These are phyloP conservation scores for Blastocystis sp. DNA, from an alignment of 352 stramenopile species.

Conservation along the genomic window DNA sequence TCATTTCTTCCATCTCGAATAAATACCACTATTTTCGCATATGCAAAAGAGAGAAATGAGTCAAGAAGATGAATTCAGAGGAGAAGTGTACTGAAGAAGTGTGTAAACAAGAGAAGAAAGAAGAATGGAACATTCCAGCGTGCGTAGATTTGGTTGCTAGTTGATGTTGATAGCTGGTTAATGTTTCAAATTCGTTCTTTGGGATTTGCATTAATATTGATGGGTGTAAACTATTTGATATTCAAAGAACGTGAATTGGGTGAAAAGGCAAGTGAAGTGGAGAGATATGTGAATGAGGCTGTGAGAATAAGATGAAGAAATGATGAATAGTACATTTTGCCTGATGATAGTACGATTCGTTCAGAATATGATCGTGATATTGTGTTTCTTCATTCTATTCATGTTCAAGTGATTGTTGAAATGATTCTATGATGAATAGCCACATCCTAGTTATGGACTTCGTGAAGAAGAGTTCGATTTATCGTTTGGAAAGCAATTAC, in stretches of 20 bases:
- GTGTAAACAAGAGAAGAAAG: neutral
- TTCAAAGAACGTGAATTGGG: conserved; percentile 43
- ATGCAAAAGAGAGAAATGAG: neutral
- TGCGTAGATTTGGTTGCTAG: neutral
- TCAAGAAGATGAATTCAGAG: neutral
- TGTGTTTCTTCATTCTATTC: conserved; percentile 41
- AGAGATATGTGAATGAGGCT: conserved; percentile 53
- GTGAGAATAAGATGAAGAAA: neutral
- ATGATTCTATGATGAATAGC: neutral
- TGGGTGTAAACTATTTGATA: conserved; percentile 52
- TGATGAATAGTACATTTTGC: conserved; percentile 26
- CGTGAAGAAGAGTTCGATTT: conserved; percentile 58
- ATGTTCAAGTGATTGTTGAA: conserved; percentile 28
- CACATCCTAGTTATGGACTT: conserved; percentile 25
- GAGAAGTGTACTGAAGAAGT: neutral
- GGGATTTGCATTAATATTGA: conserved; percentile 37
- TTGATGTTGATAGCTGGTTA: neutral
- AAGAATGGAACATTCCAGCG: neutral
- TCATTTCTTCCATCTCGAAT: neutral
- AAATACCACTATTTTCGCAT: neutral
- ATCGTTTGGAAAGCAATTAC: conserved; percentile 59
- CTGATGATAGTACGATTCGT: conserved; percentile 20
- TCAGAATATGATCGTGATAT: conserved; percentile 50
- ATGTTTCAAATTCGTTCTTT: neutral
- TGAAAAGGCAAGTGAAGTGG: neutral